phyloP scores from a whole-genome alignment of 2,329 filamentous ascomycete genomes.

The Stromatinia cepivora region DNA sequence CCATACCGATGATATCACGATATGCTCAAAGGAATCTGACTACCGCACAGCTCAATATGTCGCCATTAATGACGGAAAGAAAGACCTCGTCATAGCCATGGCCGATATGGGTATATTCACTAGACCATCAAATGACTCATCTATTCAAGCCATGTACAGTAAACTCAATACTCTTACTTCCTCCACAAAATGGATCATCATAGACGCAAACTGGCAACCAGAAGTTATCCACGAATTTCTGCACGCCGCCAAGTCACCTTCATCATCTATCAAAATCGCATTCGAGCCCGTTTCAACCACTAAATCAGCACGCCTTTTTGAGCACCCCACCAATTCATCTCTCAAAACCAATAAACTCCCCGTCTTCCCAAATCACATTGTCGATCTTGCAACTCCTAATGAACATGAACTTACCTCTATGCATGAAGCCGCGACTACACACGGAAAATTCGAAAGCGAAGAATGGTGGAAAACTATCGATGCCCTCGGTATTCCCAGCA shows the following conservation, averaged over 20 bases:
- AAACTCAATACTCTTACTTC: slow-evolving; percentile 10
- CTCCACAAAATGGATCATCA: slow-evolving; percentile 66
- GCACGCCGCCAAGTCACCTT: slow-evolving; percentile 40
- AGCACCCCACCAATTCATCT: slow-evolving; percentile 44
- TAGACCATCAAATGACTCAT: slow-evolving; percentile 49
- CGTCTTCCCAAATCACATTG: slow-evolving; percentile 60
- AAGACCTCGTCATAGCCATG: slow-evolving; percentile 88
- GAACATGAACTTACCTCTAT: slow-evolving; percentile 77
- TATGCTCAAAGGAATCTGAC: slow-evolving; percentile 10
- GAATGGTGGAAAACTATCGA: slow-evolving; percentile 83
- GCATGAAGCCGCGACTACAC: slow-evolving; percentile 66
- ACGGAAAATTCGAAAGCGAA: slow-evolving; percentile 66
- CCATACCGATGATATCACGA: slow-evolving; percentile 58
- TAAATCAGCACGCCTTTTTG: slow-evolving; percentile 71
- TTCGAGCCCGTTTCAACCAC: slow-evolving; percentile 88
- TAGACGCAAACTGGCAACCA: slow-evolving; percentile 84
- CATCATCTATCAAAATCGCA: slow-evolving; percentile 58
- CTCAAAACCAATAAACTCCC: slow-evolving; percentile 57
- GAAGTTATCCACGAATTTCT: slow-evolving; percentile 68
- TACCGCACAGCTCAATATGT: slow-evolving; percentile 86
- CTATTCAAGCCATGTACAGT: neutral
- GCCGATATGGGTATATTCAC: slow-evolving; percentile 75
- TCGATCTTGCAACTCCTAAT: slow-evolving; percentile 82
- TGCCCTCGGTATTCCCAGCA: slow-evolving; percentile 70
- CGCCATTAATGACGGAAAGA: slow-evolving; percentile 79